These are phyloP conservation scores for Candida loeiensis DNA, from an alignment of 805 yeast genomes.

Conservation along the genomic window DNA sequence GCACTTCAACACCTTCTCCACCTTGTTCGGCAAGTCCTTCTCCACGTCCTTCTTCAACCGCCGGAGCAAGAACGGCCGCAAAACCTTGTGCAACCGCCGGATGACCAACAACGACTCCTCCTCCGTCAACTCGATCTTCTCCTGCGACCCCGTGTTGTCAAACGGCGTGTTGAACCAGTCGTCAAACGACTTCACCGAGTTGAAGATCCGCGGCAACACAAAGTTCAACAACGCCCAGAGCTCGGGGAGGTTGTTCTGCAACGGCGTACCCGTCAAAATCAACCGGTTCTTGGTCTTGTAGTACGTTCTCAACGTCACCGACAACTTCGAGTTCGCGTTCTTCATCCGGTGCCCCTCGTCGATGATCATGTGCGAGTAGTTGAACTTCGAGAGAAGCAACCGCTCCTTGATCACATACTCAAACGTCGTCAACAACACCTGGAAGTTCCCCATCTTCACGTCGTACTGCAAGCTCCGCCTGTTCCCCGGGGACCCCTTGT, in stretches of 20 bases:
- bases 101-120: conserved; percentile 81
- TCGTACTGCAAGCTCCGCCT: conserved; percentile 65
- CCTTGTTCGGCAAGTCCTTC: conserved; percentile 79
- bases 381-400: conserved; percentile 61
- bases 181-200: conserved; percentile 80
- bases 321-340: conserved; percentile 69
- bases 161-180: conserved; percentile 91
- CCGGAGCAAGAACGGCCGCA: conserved; percentile 79
- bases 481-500: conserved; percentile 73
- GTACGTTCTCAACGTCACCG: conserved; percentile 64
- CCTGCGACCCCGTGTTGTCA: conserved; percentile 80
- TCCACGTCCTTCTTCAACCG: conserved; percentile 86
- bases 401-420: conserved; percentile 80
- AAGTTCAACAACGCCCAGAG: conserved; percentile 82
- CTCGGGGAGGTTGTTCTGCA: conserved; percentile 81
- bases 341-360: conserved; percentile 93
- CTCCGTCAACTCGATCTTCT: conserved; percentile 75
- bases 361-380: conserved; percentile 83
- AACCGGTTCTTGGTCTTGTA: conserved; percentile 74
- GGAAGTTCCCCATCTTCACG: conserved; percentile 66
- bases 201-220: conserved; percentile 79
- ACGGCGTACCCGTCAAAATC: conserved; percentile 84
- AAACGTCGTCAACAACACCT: conserved; percentile 73
- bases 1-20: conserved; percentile 79
- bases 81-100: conserved; percentile 80